Conservation (phyloP, 306 rosid species). For the Acmispon strigosus region DNA sequence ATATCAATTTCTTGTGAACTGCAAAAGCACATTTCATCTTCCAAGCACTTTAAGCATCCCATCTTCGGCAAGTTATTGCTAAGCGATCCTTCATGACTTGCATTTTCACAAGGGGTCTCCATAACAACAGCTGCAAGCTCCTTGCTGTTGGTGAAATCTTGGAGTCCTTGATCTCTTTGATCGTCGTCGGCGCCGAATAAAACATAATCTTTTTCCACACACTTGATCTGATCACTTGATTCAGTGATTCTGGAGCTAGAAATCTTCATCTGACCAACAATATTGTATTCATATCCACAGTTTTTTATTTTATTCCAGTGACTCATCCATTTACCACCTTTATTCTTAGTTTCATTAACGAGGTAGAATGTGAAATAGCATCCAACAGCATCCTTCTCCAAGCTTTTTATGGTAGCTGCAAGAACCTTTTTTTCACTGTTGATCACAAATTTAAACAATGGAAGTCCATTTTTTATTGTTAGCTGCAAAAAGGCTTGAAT, state of each 20-base stretch:
- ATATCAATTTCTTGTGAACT: conserved; percentile 33
- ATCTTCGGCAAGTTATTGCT: conserved; percentile 21
- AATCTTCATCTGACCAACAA: conserved; percentile 74
- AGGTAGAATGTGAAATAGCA: conserved; percentile 60
- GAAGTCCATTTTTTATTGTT: conserved; percentile 65
- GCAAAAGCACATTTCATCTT: conserved; percentile 37
- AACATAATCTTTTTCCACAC: conserved; percentile 49
- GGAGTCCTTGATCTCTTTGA: conserved; percentile 39
- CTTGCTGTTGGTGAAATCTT: conserved; percentile 28
- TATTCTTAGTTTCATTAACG: conserved; percentile 74
- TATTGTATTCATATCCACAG: conserved; percentile 55
- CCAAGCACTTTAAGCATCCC: conserved; percentile 32
- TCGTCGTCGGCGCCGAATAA: conserved; percentile 50
- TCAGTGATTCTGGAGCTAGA: conserved; percentile 40
- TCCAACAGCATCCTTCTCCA: conserved; percentile 50
- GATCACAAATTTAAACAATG: conserved; percentile 61
- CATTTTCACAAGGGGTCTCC: conserved; percentile 43
- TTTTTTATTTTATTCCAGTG: conserved; percentile 56
- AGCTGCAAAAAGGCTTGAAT: conserved; percentile 65
- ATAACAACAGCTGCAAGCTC: conserved; percentile 79
- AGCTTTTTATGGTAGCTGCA: conserved; percentile 58
- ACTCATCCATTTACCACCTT: conserved; percentile 64
- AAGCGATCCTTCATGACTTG: conserved; percentile 17
- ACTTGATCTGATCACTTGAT: conserved; percentile 16
- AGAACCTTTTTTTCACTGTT: conserved; percentile 48